Base-by-base conservation (phyloP, 129 eudicot species). In the carrot (Daucus carota) region DNA sequence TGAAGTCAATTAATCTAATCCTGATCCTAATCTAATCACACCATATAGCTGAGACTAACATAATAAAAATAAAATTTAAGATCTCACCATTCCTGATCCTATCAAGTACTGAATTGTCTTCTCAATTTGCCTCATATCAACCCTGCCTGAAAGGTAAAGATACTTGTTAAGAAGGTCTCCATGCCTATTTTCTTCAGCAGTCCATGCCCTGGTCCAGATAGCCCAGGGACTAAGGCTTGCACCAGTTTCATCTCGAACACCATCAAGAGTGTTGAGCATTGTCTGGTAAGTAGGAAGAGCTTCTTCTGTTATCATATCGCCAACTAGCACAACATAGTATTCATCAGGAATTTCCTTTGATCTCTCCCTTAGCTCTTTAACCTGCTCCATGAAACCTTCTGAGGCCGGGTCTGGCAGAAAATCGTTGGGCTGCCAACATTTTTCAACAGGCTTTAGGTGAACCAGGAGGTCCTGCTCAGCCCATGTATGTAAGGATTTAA, bases 291-390 rank as follows among this genome's bases (percentile, higher is more conserved):
- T 73, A 45, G 77, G 77, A 74, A 74, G 77, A 13, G 77, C 77
- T 74, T 74, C 77, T 74, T 74, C 77, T 5, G 77, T 74, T 31
- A 74, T 74, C 77, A 74, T 74, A 50, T 74, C 77, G 3, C 77
- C 77, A 8, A 74, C 77, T 29, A 74, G 48, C 40, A 74, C 77
- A 74, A 74, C 77, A 74, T 46, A 74, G n/a, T 74, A 74, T 46
- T 74, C 77, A 48, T 74, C 77, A 33, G 77, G 77, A 33, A 74
- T 74, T 52, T 74, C 77, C 44, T 74, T 74, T 14, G 68, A 50
- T 34, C 77, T 74, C 57, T 74, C 77, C 45, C 77, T 74, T n/a
- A 74, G 43, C 63, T 74, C 77, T 62, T 45, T 74, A 62, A 74
- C 41, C 50, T 50, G 63, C 32, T 74, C 77, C 60, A 29, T 33